Base-by-base conservation (phyloP, 2,329 filamentous ascomycete genomes). In the Diplodia intermedia region DNA sequence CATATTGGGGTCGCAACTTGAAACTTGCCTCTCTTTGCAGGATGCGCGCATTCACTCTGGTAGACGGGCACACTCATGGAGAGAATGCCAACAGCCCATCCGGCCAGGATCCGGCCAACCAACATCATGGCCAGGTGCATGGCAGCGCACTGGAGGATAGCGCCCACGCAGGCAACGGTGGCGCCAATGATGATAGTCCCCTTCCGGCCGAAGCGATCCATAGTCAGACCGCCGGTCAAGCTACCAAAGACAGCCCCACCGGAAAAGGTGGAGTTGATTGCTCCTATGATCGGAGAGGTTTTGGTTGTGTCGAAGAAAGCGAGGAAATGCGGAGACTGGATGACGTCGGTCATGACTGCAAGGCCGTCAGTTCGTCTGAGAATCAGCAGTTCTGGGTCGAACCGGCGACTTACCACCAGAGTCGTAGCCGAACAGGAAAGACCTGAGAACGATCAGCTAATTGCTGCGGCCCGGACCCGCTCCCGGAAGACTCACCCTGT, bases 241-340 rank as follows among this genome's bases (percentile, higher is more conserved):
- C 84, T 80, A 4, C 85, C 86, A 70, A 87, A 84, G 38, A 85
- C 81, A 67, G 85, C 85, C n/a, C 85, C 86, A 4, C 84, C 85
- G 15, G 83, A 84, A 72, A 89, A 90, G 29, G 88, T 89, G 68
- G 86, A 87, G 73, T 88, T 87, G 74, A 90, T 86, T 23, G 87
- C 87, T 12, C 88, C 88, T 67, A 89, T 81, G 62, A 88, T 84
- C 5, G 84, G 79, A 72, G 82, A 82, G 1, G 79, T 80, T 31
- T 77, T 82, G 1, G 73, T 75, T 4, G 85, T 86, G 49, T 87
- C 79, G 77, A 90, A 90, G 73, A 85, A 87, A 1, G 74, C 69
- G 20, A 89, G 81, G 75, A 90, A 89, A 71, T 86, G 79, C 33
- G 81, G 79, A 11, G 82, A 85, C n/a, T 82, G 81, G 66, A 88